Evolutionary conservation across 2,329 filamentous ascomycete species (phyloP).

Genomic region (Phyllosticta capitalensis): DNA sequence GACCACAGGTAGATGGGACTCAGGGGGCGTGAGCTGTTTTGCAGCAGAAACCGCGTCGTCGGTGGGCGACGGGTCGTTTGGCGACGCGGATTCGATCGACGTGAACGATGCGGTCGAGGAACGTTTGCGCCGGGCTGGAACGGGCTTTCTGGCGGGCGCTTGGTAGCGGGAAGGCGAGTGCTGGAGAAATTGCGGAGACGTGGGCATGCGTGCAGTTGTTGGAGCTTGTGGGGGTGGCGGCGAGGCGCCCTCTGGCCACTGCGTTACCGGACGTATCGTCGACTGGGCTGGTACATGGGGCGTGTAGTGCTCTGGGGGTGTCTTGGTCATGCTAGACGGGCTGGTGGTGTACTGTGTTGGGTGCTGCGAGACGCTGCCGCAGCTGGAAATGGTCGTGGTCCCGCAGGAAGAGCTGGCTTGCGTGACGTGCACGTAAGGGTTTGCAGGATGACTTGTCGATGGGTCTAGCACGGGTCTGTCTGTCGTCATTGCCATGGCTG

Average conservation of each 20-base stretch:
- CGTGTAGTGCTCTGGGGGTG: slow-evolving; percentile 6
- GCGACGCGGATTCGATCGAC: slow-evolving; percentile 37
- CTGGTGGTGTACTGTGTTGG: slow-evolving; percentile 6
- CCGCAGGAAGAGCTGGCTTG: slow-evolving; percentile 5
- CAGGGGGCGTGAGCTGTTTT: slow-evolving; percentile 15
- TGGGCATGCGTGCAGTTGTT: background rate
- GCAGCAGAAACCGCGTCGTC: slow-evolving; percentile 29
- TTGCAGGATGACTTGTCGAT: background rate
- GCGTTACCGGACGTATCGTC: background rate
- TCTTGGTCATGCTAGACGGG: slow-evolving; percentile 5
- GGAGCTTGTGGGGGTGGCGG: background rate
- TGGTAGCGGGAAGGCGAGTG: background rate
- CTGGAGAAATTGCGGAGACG: background rate
- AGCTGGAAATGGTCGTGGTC: slow-evolving; percentile 3
- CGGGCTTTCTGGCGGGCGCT: background rate
- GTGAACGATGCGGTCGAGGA: slow-evolving; percentile 27
- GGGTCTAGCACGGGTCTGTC: background rate
- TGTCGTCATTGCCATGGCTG: background rate
- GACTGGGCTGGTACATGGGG: background rate
- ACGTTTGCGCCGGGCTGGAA: background rate
- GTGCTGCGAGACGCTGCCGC: slow-evolving; percentile 4
- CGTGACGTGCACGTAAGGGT: background rate
- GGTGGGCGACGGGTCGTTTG: slow-evolving; percentile 36
- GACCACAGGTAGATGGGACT: slow-evolving; percentile 36
- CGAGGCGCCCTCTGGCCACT: background rate